Evolutionary conservation across 2,329 filamentous ascomycete genomes (phyloP).

Genomic region (Cladosporium sp.): DNA sequence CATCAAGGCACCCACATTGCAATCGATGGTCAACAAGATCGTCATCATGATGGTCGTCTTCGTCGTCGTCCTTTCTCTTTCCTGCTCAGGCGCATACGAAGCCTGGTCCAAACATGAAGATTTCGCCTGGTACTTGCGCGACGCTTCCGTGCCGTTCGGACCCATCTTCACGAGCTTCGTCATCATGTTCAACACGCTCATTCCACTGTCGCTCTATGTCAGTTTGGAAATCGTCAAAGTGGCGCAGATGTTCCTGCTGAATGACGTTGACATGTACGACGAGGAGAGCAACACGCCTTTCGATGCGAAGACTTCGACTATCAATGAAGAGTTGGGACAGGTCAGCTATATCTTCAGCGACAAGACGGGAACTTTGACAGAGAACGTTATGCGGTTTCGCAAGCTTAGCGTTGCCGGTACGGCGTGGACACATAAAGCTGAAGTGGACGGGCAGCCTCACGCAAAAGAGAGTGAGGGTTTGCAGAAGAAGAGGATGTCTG

Average conservation of each 20-base stretch:
- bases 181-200: constrained; percentile 95
- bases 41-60: constrained; percentile 72
- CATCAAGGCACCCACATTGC: constrained; percentile 81
- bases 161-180: constrained; percentile 81
- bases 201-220: constrained; percentile 87
- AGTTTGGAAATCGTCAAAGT: constrained; percentile 93
- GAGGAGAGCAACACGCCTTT: constrained; percentile 74
- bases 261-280: constrained; percentile 84
- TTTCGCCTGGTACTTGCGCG: constrained; percentile 66
- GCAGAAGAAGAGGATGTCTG: not conserved
- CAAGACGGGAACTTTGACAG: constrained; percentile 85
- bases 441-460: constrained; percentile 29
- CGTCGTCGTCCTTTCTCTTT: constrained; percentile 71
- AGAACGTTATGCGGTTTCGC: constrained; percentile 86
- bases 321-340: constrained; percentile 83
- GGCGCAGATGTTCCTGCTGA: constrained; percentile 68
- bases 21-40: constrained; percentile 75
- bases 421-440: constrained; percentile 71
- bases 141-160: constrained; percentile 62
- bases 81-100: constrained; percentile 74
- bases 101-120: constrained; percentile 66
- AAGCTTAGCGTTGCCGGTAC: constrained; percentile 81
- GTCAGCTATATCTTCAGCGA: constrained; percentile 72
- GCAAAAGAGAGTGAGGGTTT: not conserved
- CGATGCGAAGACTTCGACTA: constrained; percentile 81